Percentiles rank a stretch among this genome's conserved stretches.
Evolutionary conservation across 2,329 filamentous ascomycete species (phyloP).

Genomic region (Aspergillus eucalypticola): DNA sequence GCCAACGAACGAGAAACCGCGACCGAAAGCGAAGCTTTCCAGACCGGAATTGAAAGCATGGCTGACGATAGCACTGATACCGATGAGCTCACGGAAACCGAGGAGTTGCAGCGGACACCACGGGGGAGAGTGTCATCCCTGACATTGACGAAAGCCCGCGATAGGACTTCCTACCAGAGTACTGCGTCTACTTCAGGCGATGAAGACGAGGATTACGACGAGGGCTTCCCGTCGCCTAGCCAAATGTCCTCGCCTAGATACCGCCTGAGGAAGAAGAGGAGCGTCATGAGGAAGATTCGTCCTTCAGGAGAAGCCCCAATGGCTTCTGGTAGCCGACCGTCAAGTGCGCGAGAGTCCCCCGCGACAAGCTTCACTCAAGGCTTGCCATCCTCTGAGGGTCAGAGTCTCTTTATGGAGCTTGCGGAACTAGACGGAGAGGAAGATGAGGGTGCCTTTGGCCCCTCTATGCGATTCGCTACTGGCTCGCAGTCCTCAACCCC

Average conservation of each 20-base stretch:
- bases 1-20: constrained; percentile 72
- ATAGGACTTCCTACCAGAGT: constrained; percentile 73
- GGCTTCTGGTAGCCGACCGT: constrained; percentile 39
- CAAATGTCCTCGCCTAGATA: constrained; percentile 67
- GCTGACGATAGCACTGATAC: constrained; percentile 64
- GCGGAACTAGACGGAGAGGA: constrained; percentile 72
- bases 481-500: constrained; percentile 44
- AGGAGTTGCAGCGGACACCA: constrained; percentile 51
- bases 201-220: constrained; percentile 64
- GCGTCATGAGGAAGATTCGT: constrained; percentile 60
- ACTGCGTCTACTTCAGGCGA: constrained; percentile 84
- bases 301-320: constrained; percentile 48
- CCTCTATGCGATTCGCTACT: constrained; percentile 39
- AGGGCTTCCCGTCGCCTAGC: constrained; percentile 68
- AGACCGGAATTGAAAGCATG: constrained; percentile 79
- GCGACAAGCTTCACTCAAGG: constrained; percentile 53
- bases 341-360: constrained; percentile 53
- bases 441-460: constrained; percentile 61
- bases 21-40: constrained; percentile 92
- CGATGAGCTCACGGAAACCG: constrained; percentile 84
- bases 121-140: constrained; percentile 41
- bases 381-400: constrained; percentile 55
- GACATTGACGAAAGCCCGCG: constrained; percentile 51
- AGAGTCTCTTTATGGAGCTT: constrained; percentile 89
- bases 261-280: constrained; percentile 69